These are phyloP conservation scores for Yamadazyma sp. DNA, from an alignment of 1,139 yeast species.

Conservation along the genomic window DNA sequence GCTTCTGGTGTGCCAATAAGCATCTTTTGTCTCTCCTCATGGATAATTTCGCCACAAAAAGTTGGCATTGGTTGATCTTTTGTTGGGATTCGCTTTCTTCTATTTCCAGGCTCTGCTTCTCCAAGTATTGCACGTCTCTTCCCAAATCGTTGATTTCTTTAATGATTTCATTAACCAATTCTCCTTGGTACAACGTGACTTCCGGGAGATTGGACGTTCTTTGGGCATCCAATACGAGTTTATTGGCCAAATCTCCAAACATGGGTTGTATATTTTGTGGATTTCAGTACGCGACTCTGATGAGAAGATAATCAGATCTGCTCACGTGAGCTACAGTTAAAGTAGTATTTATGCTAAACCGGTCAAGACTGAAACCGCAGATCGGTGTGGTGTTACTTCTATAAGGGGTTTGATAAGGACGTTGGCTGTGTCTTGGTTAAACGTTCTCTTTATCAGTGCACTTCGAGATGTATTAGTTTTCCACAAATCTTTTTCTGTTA, in stretches of 20 bases:
- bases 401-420: too few relatives aligned
- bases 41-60: conserved; percentile 78
- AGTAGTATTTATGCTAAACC: too few relatives aligned
- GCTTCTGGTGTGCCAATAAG: conserved; percentile 74
- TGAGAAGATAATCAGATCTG: too few relatives aligned
- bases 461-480: too few relatives aligned
- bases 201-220: conserved; percentile 66
- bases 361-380: too few relatives aligned
- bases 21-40: conserved; percentile 90
- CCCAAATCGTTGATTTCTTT: conserved; percentile 61
- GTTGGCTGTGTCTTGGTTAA: too few relatives aligned
- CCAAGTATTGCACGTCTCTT: conserved; percentile 46
- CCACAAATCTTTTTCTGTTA: too few relatives aligned
- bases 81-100: conserved; percentile 28
- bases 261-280: conserved; percentile 34
- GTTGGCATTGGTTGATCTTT: conserved; percentile 63
- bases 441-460: too few relatives aligned
- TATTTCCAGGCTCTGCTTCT: conserved; percentile 22
- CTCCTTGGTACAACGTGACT: conserved; percentile 74
- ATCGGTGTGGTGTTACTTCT: too few relatives aligned
- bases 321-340: too few relatives aligned
- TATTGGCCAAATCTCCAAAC: conserved; percentile 89
- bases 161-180: conserved; percentile 64
- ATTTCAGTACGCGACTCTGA: conserved; percentile 3
- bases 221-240: conserved; percentile 81